Base-by-base conservation (phyloP, 257 asterid species). In the Penstemon eatonii region DNA sequence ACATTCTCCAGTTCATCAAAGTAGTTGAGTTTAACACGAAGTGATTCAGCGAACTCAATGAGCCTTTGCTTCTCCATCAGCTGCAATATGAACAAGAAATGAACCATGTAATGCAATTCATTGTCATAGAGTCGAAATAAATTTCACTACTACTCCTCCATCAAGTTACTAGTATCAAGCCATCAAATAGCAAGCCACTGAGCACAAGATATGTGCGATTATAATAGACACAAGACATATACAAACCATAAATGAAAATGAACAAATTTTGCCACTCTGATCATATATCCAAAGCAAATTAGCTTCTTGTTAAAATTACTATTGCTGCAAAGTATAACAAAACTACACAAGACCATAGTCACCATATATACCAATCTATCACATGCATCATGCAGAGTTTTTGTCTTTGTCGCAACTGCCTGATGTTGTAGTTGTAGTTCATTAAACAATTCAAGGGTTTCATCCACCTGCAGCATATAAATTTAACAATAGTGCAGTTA, bases 1-100 rank as follows among this genome's bases (percentile, higher is more conserved):
- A 94, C 99, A 85, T 94, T 94, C 87, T 94, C 99, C 82, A 94
- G 80, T 82, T 94, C 98, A 83, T 94, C 99, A 9, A 94, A 94
- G 87, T 94, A 94, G 79, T 85, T 91, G 80, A 91, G 97, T 86
- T 94, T 94, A 76, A 79, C 84, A 60, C 92, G 99, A 72, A 94
- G 96, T 68, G 97, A 94, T 79, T 94, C 97, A 62, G 96, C 96
- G 79, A 94, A 94, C 76, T 89, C 95, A 68, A 91, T 85, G 65
- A 91, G 80, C 80, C 81, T 89, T 80, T 89, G 96, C 89, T 94
- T 94, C 89, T 94, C 99, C 84, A 94, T 69, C 42, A 94, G 84
- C 99, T 94, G 86, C 84, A 89, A 75, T 39, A 81, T 57, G 68
- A 76, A 69, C 41, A 73, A 73, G 71, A 79, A 47, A 66, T 15